These are phyloP conservation scores for Candida tallmaniae DNA, from an alignment of 805 yeast genomes.

Conservation along the genomic window DNA sequence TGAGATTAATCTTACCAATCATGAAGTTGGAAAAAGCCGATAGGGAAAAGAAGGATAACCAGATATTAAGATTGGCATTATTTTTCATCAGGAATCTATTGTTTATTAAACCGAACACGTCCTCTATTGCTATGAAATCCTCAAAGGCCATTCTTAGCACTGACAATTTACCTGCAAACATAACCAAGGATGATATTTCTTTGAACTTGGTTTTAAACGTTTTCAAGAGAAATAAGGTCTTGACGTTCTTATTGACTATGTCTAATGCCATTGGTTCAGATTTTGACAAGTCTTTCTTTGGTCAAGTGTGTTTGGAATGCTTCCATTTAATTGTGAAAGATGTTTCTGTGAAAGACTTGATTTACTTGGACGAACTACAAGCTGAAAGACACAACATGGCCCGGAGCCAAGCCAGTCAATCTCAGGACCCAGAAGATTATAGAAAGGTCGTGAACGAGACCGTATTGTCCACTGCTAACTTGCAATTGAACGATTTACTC, in stretches of 20 bases:
- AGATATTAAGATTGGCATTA: slow-evolving; percentile 65
- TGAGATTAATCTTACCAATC: slow-evolving; percentile 63
- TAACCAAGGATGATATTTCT: slow-evolving; percentile 64
- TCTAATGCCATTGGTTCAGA: slow-evolving; percentile 61
- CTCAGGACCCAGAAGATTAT: not conserved
- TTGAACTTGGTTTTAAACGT: slow-evolving; percentile 51
- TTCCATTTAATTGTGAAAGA: slow-evolving; percentile 61
- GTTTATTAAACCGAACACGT: slow-evolving; percentile 66
- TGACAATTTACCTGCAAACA: slow-evolving; percentile 51
- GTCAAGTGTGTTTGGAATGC: slow-evolving; percentile 63
- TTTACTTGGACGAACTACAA: too few relatives aligned
- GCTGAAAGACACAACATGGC: not conserved
- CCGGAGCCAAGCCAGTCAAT: slow-evolving; percentile 1
- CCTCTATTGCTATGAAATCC: slow-evolving; percentile 44
- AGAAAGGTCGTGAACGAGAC: not conserved
- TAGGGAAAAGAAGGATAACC: slow-evolving; percentile 67
- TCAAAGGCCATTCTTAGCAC: slow-evolving; percentile 25
- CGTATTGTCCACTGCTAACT: slow-evolving; percentile 20
- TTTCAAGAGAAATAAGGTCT: slow-evolving; percentile 67
- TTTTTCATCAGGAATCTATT: slow-evolving; percentile 75
- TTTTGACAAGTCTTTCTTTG: slow-evolving; percentile 58
- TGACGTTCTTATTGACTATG: slow-evolving; percentile 68
- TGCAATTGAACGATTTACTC: slow-evolving; percentile 49
- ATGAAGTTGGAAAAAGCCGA: slow-evolving; percentile 47
- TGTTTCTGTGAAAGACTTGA: slow-evolving; percentile 36